These are phyloP conservation scores for Rosa chinensis DNA, from an alignment of 306 rosid species.

Conservation along the genomic window DNA sequence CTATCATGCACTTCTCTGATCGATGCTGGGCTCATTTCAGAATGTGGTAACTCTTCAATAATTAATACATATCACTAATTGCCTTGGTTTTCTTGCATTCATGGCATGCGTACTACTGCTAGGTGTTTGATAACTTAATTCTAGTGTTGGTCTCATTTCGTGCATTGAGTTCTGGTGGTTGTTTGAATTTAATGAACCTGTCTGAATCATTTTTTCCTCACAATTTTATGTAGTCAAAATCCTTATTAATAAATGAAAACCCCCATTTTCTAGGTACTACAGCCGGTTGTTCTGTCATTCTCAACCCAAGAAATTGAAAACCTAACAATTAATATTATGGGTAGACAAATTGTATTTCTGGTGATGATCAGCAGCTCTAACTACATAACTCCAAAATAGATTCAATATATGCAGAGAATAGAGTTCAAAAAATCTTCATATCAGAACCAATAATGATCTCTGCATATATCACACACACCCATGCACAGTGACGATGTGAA, in stretches of 20 bases:
- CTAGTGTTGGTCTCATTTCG: not conserved
- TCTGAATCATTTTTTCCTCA: not conserved
- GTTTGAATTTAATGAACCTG: not conserved
- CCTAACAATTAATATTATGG: not conserved
- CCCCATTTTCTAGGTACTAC: not conserved
- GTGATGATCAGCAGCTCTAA: not conserved
- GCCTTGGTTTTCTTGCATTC: not conserved
- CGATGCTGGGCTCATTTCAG: not conserved
- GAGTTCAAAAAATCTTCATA: not conserved
- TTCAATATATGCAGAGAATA: not conserved
- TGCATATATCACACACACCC: not conserved
- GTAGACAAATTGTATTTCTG: not conserved
- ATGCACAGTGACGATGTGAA: constrained; percentile 17
- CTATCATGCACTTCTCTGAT: constrained; percentile 7
- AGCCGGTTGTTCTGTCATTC: not conserved
- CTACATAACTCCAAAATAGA: not conserved
- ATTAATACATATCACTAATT: not conserved
- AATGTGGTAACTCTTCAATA: not conserved
- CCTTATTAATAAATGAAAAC: not conserved
- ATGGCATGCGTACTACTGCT: not conserved
- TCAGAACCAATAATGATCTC: not conserved
- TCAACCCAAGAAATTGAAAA: not conserved
- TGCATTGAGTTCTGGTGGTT: not conserved
- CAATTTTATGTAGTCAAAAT: not conserved
- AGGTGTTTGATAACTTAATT: not conserved